These are phyloP conservation scores for Phoenix dactylifera DNA, from an alignment of 176 grass and related monocot species.

Conservation along the genomic window DNA sequence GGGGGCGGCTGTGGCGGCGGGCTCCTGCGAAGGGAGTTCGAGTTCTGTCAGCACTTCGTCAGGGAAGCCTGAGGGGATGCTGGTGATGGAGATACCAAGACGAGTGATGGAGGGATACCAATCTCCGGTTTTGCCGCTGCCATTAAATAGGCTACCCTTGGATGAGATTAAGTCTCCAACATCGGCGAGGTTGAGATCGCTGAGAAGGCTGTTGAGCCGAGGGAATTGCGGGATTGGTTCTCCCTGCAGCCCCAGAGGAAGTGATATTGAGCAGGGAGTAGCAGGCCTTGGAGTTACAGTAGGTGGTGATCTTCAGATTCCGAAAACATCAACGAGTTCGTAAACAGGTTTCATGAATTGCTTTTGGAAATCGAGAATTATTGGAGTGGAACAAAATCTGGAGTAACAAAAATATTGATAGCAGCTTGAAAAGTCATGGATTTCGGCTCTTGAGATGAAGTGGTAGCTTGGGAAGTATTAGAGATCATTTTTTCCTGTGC, in stretches of 20 bases:
- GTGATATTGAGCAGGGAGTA: background rate
- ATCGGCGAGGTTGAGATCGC: background rate
- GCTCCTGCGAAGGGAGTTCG: slow-evolving; percentile 23
- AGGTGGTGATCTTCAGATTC: no score
- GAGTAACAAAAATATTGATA: no score
- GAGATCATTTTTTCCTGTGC: no score
- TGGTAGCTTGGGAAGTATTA: no score
- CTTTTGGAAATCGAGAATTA: no score
- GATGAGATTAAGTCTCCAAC: slow-evolving; percentile 1
- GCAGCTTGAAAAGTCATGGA: no score
- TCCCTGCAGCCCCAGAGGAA: background rate
- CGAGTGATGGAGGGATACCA: background rate
- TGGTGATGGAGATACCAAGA: slow-evolving; percentile 2
- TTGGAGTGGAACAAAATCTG: no score
- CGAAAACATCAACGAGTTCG: no score
- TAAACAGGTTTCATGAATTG: no score
- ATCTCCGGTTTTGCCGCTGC: no score
- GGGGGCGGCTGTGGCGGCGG: background rate
- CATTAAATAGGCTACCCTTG: background rate
- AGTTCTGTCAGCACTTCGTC: slow-evolving; percentile 36
- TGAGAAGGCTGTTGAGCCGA: background rate
- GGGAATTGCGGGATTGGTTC: background rate
- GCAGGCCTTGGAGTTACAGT: no score
- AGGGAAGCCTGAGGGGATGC: slow-evolving; percentile 24
- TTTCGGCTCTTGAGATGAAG: no score